Evolutionary conservation across 768 basidiomycete genomes (phyloP), one percentile per base, ranked within the genome.

Genomic region (Rhodotorula graminis): DNA sequence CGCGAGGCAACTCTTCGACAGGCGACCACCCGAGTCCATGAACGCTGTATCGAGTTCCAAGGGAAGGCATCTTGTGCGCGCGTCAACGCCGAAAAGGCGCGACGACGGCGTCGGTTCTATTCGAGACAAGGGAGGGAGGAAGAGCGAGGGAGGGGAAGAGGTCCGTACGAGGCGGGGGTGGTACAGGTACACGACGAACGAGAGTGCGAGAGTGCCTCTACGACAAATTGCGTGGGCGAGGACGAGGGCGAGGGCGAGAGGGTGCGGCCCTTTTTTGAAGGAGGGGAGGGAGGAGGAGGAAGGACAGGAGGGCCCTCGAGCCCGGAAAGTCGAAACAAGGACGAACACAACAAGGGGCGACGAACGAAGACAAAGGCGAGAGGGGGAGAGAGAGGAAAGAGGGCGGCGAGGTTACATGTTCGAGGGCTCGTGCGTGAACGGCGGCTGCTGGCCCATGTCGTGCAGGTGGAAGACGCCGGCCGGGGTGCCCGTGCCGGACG

Each of bases 391-490:
- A 12, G 44, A 46, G 11, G 44, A 46, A 12, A 3, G 44, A 46
- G 14, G 44, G 11, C 44, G 44, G 15, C 23, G 49, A 50, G 49
- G 23, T 52, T 49, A 18, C 64, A 67, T 12, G 44, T 2, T 18
- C 14, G 70, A 29, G 65, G 65, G 65, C 69, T 67, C 1, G 69
- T 74, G 11, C 21, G 64, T 60, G 50, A 71, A 70, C 9, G 68
- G 72, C 0, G 68, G 73, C 33, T 74, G 69, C 47, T 67, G 70
- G 56, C 63, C 62, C 52, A 75, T 71, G 61, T 71, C 74, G 40
- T 47, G 67, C 23, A 72, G 57, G 27, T 59, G 64, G 58, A 72
- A 60, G 40, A 64, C 53, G 25, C 66, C 59, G 44, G 52, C 52
- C 14, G 70, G 70, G 6, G 70, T 75, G 19, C 70, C 74, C 16